phyloP scores from a whole-genome alignment of 2,329 filamentous ascomycete species.

The Monosporascus ibericus region DNA sequence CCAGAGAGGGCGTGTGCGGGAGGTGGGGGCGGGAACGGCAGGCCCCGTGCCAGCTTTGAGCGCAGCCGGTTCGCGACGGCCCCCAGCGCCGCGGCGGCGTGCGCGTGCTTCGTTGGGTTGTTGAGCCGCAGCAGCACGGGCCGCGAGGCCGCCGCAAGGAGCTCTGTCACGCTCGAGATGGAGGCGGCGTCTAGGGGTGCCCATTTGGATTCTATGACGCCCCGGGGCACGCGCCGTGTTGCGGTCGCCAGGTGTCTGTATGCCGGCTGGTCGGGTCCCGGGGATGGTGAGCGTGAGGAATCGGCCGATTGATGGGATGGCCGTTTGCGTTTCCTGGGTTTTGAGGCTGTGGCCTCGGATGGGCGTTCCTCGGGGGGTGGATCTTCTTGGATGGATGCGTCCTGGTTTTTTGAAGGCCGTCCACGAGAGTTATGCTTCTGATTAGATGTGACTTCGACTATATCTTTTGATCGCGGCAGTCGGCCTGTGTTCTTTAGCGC shows the following conservation, averaged over 20 bases:
- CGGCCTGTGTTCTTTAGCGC: slow-evolving; percentile 15
- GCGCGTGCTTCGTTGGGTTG: slow-evolving; percentile 40
- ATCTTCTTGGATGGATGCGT: slow-evolving; percentile 6
- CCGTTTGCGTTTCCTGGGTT: slow-evolving; percentile 5
- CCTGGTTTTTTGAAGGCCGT: slow-evolving; percentile 6
- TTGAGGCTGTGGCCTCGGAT: background rate
- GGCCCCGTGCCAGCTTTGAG: slow-evolving; percentile 50
- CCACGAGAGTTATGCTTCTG: slow-evolving; percentile 10
- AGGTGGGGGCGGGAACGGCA: slow-evolving; percentile 58
- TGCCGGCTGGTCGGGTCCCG: slow-evolving; percentile 19
- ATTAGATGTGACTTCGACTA: slow-evolving; percentile 5
- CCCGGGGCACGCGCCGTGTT: slow-evolving; percentile 50
- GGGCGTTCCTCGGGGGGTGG: background rate
- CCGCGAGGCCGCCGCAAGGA: slow-evolving; percentile 54
- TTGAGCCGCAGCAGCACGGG: slow-evolving; percentile 54
- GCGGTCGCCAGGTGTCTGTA: slow-evolving; percentile 48
- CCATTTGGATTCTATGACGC: slow-evolving; percentile 65
- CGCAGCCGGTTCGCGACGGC: slow-evolving; percentile 49
- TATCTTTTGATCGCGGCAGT: slow-evolving; percentile 9
- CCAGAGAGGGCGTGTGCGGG: background rate
- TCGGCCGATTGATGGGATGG: slow-evolving; percentile 7
- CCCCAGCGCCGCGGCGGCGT: slow-evolving; percentile 51
- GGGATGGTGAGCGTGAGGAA: slow-evolving; percentile 20
- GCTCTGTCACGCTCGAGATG: slow-evolving; percentile 46
- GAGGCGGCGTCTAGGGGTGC: slow-evolving; percentile 48